These are phyloP conservation scores for Venustampulla echinocandica DNA, from an alignment of 495 filamentous ascomycete genomes.

Conservation along the genomic window DNA sequence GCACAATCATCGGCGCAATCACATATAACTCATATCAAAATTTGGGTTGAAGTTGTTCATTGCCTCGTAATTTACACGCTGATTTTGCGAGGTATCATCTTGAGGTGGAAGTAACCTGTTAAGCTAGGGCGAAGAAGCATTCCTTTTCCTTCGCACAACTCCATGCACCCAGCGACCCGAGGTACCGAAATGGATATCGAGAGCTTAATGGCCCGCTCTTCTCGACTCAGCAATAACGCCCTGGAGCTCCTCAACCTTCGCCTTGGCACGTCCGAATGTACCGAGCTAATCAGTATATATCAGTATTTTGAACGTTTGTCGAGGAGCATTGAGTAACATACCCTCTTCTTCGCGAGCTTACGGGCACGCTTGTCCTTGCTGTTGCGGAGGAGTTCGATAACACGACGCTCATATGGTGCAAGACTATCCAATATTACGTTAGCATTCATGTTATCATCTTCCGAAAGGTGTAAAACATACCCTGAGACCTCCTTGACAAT, in stretches of 20 bases:
- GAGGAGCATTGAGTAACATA: conserved; percentile 39
- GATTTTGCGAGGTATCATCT: conserved; percentile 18
- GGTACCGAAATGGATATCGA: conserved; percentile 13
- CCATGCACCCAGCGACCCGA: conserved; percentile 15
- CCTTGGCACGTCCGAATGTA: conserved; percentile 94
- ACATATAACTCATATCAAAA: too few relatives aligned
- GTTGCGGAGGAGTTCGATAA: conserved; percentile 98
- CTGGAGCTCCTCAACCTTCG: conserved; percentile 97
- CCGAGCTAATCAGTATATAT: conserved; percentile 54
- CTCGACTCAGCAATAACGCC: conserved; percentile 94
- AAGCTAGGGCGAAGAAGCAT: background rate
- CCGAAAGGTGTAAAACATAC: conserved; percentile 38
- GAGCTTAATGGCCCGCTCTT: conserved; percentile 43
- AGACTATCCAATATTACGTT: conserved; percentile 46
- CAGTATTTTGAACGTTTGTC: background rate
- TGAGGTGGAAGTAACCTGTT: background rate
- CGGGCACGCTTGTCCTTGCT: conserved; percentile 98
- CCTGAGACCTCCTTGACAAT: conserved; percentile 93
- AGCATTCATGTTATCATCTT: background rate
- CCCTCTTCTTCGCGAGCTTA: conserved; percentile 98
- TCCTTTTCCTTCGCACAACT: conserved; percentile 16
- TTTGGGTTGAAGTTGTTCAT: conserved; percentile 16
- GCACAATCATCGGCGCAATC: background rate
- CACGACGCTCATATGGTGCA: conserved; percentile 93
- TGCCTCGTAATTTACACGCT: conserved; percentile 8